These are phyloP conservation scores for Plasmodium billcollinsi DNA, from an alignment of 169 alveolate genomes.

Conservation along the genomic window DNA sequence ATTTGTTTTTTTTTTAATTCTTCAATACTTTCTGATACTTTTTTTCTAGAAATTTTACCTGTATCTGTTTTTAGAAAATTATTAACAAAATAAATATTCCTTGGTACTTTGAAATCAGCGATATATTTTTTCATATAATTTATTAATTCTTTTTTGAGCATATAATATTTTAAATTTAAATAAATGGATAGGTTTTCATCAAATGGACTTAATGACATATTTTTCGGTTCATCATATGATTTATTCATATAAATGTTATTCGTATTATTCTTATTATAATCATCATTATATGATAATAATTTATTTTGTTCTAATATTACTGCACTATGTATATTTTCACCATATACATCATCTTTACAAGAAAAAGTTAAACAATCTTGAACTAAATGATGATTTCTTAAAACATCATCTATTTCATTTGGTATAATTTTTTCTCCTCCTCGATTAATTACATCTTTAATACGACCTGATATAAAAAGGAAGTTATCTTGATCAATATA, in stretches of 20 bases:
- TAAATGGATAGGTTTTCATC: conserved; percentile 10
- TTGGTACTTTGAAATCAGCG: conserved; percentile 68
- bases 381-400: conserved; percentile 15
- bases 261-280: not conserved
- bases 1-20: conserved; percentile 14
- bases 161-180: conserved; percentile 22
- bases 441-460: conserved; percentile 67
- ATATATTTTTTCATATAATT: conserved; percentile 19
- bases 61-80: conserved; percentile 69
- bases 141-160: conserved; percentile 3
- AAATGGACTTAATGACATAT: conserved; percentile 1
- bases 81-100: conserved; percentile 64
- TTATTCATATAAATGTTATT: not conserved
- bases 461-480: conserved; percentile 61
- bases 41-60: conserved; percentile 66
- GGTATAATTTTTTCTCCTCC: conserved; percentile 75
- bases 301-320: conserved; percentile 32
- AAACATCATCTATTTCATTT: conserved; percentile 62
- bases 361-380: conserved; percentile 50
- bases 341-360: conserved; percentile 44
- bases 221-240: not conserved
- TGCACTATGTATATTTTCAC: conserved; percentile 52
- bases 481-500: conserved; percentile 60
- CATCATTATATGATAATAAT: not conserved
- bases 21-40: conserved; percentile 46